Conservation (phyloP, 805 yeast genomes). For the Starmerella apis region DNA sequence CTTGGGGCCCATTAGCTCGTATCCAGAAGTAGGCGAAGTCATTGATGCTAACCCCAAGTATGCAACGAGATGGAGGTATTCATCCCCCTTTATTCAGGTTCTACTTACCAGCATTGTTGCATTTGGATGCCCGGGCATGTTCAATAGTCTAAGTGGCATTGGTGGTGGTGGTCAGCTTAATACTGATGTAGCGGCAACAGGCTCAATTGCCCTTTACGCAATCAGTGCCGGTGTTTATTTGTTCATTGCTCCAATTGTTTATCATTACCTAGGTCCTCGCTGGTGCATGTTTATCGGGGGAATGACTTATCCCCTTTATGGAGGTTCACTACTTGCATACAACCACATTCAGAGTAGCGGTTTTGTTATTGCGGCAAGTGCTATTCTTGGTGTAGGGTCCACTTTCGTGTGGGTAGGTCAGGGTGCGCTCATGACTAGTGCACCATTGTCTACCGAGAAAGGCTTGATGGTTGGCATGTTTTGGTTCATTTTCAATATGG, state of each 20-base stretch:
- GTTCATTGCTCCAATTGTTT: slow-evolving; percentile 29
- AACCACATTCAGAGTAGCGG: slow-evolving; percentile 41
- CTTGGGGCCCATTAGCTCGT: not conserved
- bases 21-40: slow-evolving; percentile 2
- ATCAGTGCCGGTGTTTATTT: slow-evolving; percentile 27
- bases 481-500: slow-evolving; percentile 53
- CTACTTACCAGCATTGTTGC: slow-evolving; percentile 27
- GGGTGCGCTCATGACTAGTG: slow-evolving; percentile 46
- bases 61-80: slow-evolving; percentile 11
- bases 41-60: slow-evolving; percentile 2
- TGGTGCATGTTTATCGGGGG: slow-evolving; percentile 42
- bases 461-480: slow-evolving; percentile 46
- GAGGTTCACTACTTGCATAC: slow-evolving; percentile 43
- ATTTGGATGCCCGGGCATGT: slow-evolving; percentile 33
- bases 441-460: slow-evolving; percentile 42
- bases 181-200: slow-evolving; percentile 28
- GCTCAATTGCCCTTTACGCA: slow-evolving; percentile 28
- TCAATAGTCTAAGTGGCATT: slow-evolving; percentile 29
- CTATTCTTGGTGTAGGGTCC: slow-evolving; percentile 47
- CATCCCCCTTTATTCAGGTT: slow-evolving; percentile 25
- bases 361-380: slow-evolving; percentile 48
- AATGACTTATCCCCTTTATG: slow-evolving; percentile 44
- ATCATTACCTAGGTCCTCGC: slow-evolving; percentile 29
- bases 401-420: slow-evolving; percentile 50
- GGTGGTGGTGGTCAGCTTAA: slow-evolving; percentile 32